Evolutionary conservation across 371 early-diverging fungal genomes (phyloP).

Genomic region (Rhizoclosmatium hyalinum): DNA sequence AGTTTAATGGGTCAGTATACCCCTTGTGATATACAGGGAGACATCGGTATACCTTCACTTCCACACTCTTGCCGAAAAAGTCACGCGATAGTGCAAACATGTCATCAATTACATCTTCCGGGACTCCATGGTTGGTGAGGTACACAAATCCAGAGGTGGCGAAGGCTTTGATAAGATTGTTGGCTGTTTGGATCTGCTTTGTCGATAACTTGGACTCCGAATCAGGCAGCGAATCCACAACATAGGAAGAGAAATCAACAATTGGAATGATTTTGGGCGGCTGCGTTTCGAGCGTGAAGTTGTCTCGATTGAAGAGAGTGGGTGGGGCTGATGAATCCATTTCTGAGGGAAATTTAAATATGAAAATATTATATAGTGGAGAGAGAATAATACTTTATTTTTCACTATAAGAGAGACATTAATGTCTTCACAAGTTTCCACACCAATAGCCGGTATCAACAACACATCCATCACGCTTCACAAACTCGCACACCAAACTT

Average conservation of each 20-base stretch:
- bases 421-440: too few relatives aligned
- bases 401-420: too few relatives aligned
- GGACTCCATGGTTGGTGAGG: conserved; percentile 35
- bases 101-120: conserved; percentile 9
- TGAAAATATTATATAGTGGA: neutral
- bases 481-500: neutral
- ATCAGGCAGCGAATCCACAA: neutral
- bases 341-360: neutral
- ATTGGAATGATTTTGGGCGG: conserved; percentile 29
- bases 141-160: conserved; percentile 36
- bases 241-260: conserved; percentile 27
- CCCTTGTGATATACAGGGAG: too few relatives aligned
- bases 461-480: neutral
- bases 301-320: conserved; percentile 13
- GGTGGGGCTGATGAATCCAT: neutral
- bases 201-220: too few relatives aligned
- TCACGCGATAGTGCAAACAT: conserved; percentile 24
- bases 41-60: conserved; percentile 21
- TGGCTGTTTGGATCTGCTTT: neutral
- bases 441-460: too few relatives aligned
- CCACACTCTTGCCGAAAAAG: conserved; percentile 27
- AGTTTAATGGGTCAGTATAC: too few relatives aligned
- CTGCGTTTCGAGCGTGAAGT: conserved; percentile 13
- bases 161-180: conserved; percentile 32
- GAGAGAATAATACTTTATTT: too few relatives aligned